Evolutionary conservation across 495 filamentous ascomycete species (phyloP), one percentile per base, ranked within the genome.

Genomic region (Podospora tetraspora): DNA sequence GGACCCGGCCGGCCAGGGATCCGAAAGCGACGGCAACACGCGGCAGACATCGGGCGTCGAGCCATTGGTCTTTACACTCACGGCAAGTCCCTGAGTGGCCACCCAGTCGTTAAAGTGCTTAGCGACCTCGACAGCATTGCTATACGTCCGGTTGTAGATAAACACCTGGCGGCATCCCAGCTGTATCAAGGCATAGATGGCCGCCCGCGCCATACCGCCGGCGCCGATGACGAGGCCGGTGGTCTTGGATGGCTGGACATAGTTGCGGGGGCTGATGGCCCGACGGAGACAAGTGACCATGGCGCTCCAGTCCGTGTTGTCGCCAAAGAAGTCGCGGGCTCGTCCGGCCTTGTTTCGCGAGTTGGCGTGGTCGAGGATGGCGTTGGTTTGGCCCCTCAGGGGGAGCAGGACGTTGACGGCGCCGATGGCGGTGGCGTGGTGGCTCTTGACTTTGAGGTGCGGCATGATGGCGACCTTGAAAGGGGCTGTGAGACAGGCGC

Each of bases 261-360:
- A 89, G 73, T 95, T 94, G 13, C 90, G 85, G 12, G 91, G 92
- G 13, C 91, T 93, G 62, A 94, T 87, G 64, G 91, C 91, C 29
- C 91, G 86, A 3, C 85, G 86, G 27, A 93, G 83, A 70, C 90
- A 92, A 10, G 81, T 82, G 12, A 79, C 63, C 22, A 94, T 91
- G 16, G 91, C 88, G 27, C 90, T 89, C 89, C 91, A 95, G 78
- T 94, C 91, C 0, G 91, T 95, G 74, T 95, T 95, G 65, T 94
- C 91, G 8, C 92, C 92, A 69, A 92, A 93, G 70, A 92, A 89
- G 5, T 85, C 89, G 61, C 84, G 74, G 5, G 91, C 84, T 1
- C 83, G 79, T 0, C 91, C 91, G 4, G 88, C 82, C 71, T 85
- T 87, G 76, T 90, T 89, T 29, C 90, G 83, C 25, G 88, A 84